Conservation (phyloP, 306 rosid genomes). For the Vicia villosa region DNA sequence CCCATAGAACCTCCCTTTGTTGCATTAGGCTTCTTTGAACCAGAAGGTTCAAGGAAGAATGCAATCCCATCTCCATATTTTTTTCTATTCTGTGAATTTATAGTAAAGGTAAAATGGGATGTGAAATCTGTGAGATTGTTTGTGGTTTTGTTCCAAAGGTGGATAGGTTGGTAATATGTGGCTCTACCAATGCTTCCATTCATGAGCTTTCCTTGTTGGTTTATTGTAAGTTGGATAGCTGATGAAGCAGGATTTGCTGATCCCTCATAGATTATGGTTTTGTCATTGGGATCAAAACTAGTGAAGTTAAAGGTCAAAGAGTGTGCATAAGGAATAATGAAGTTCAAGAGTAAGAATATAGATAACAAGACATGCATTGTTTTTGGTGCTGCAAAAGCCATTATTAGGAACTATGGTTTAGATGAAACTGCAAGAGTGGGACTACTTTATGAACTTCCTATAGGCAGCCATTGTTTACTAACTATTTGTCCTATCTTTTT, state of each 20-base stretch:
- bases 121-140: constrained; percentile 45
- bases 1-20: constrained; percentile 40
- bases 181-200: constrained; percentile 36
- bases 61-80: constrained; percentile 42
- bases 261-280: constrained; percentile 12
- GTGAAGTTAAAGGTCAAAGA: constrained; percentile 32
- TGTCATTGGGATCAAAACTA: constrained; percentile 11
- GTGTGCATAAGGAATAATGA: constrained; percentile 15
- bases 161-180: constrained; percentile 36
- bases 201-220: neutral
- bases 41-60: constrained; percentile 46
- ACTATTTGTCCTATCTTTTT: neutral
- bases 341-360: constrained; percentile 10
- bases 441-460: neutral
- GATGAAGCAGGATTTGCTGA: neutral
- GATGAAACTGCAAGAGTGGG: neutral
- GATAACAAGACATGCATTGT: neutral
- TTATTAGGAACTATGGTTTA: neutral
- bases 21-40: constrained; percentile 15
- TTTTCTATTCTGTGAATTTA: constrained; percentile 22
- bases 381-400: neutral
- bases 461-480: constrained; percentile 1
- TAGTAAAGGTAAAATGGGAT: constrained; percentile 46
- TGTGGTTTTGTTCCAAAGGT: constrained; percentile 47
- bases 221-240: constrained; percentile 31